A percentile compares a stretch with the other conserved stretches of the same genome.
Conservation (phyloP, 176 grass and related monocot genomes). For the Areca catechu region DNA sequence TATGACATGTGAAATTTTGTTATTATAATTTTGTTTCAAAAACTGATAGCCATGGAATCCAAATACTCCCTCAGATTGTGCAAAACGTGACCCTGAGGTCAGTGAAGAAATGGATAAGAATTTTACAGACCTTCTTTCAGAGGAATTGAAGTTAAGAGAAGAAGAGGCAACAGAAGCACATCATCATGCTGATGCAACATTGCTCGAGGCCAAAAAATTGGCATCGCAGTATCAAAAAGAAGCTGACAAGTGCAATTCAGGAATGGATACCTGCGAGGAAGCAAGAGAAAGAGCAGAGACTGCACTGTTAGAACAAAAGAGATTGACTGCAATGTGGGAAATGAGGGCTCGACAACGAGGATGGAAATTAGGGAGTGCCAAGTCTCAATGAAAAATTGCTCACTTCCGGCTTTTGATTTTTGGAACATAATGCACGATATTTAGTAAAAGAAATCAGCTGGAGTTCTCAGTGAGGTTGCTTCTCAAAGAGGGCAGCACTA, state of each 20-base stretch:
- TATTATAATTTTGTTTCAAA: no score
- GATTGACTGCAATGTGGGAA: constrained; percentile 68
- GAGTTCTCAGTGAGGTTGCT: no score
- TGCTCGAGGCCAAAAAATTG: constrained; percentile 87
- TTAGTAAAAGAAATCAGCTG: no score
- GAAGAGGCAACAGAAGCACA: constrained; percentile 69
- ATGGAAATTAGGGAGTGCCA: constrained; percentile 46
- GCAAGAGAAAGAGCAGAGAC: constrained; percentile 63
- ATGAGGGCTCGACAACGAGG: constrained; percentile 57
- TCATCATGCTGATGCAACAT: constrained; percentile 60
- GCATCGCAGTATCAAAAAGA: constrained; percentile 96
- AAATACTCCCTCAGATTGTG: constrained; percentile 41
- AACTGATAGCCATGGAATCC: background rate
- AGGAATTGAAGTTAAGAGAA: constrained; percentile 81
- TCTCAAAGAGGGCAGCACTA: no score
- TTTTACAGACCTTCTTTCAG: constrained; percentile 60
- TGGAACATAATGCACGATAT: no score
- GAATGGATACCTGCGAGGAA: constrained; percentile 98
- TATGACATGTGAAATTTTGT: no score
- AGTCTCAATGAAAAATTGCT: constrained; percentile 4
- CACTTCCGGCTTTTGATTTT: no score
- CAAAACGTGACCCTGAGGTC: constrained; percentile 43
- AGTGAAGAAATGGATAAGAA: constrained; percentile 86
- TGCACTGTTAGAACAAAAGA: constrained; percentile 53
- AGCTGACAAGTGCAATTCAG: constrained; percentile 93